Conservation (phyloP, 371 early-diverging fungal species). For the Mortierella sp. region DNA sequence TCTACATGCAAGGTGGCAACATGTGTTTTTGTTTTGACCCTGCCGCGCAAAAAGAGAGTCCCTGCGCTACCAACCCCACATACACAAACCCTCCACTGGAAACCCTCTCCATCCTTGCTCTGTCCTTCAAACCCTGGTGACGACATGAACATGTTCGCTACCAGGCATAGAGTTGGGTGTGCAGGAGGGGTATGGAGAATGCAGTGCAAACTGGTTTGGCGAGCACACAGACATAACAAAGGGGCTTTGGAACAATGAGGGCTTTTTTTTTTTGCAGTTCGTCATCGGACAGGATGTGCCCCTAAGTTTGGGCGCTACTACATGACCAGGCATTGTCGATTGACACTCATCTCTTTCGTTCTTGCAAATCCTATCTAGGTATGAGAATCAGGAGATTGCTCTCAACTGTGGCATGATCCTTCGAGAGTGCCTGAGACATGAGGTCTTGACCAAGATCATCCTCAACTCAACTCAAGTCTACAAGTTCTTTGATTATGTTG, state of each 20-base stretch:
- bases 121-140: slow-evolving; percentile 1
- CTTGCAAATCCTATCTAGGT: slow-evolving; percentile 57
- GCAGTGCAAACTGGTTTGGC: slow-evolving; percentile 4
- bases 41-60: no score
- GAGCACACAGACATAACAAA: slow-evolving; percentile 12
- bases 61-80: no score
- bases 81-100: no score
- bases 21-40: not conserved
- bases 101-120: not conserved
- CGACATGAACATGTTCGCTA: slow-evolving; percentile 4
- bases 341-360: slow-evolving; percentile 5
- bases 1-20: slow-evolving; percentile 7
- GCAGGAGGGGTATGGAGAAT: slow-evolving; percentile 7
- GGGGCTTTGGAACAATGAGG: slow-evolving; percentile 13
- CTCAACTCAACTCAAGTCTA: slow-evolving; percentile 89
- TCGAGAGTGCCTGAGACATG: slow-evolving; percentile 95
- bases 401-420: slow-evolving; percentile 97
- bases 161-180: not conserved
- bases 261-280: not conserved
- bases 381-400: slow-evolving; percentile 95
- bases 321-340: not conserved
- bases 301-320: slow-evolving; percentile 5
- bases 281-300: not conserved
- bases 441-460: slow-evolving; percentile 86
- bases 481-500: slow-evolving; percentile 94